Percentiles rank a stretch among this genome's conserved stretches.
Evolutionary conservation across 345 rosid species (phyloP).

Genomic region (Syzygium grande): DNA sequence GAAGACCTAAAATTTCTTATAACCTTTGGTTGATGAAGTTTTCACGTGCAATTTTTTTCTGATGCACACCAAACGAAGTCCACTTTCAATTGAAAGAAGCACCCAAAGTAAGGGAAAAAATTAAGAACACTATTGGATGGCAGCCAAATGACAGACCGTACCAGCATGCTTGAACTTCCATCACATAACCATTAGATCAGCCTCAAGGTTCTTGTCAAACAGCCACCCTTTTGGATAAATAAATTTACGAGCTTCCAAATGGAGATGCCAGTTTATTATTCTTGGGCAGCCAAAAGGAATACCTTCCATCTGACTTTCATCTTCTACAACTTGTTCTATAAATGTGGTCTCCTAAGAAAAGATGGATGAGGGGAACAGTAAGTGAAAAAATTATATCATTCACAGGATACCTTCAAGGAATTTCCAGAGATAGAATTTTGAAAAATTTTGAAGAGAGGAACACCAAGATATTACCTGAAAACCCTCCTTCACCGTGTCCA

Average conservation of each 20-base stretch:
- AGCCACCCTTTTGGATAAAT: slow-evolving; percentile 73
- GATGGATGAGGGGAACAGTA: not conserved
- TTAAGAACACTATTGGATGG: not conserved
- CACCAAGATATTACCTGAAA: slow-evolving; percentile 51
- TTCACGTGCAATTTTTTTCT: not conserved
- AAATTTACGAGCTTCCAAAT: slow-evolving; percentile 46
- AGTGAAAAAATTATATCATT: not conserved
- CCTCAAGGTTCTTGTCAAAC: slow-evolving; percentile 59
- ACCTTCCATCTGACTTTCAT: slow-evolving; percentile 92
- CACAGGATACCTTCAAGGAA: not conserved
- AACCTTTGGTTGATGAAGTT: not conserved
- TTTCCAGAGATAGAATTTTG: not conserved
- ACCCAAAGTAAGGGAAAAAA: not conserved
- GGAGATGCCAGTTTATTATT: slow-evolving; percentile 92
- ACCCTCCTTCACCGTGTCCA: slow-evolving; percentile 82
- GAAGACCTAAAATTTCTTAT: not conserved
- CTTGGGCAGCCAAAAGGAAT: slow-evolving; percentile 58
- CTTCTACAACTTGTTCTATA: slow-evolving; percentile 84
- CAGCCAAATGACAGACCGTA: not conserved
- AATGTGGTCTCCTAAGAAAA: slow-evolving; percentile 70
- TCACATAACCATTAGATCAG: slow-evolving; percentile 34
- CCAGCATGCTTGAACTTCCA: not conserved
- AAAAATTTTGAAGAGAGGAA: not conserved
- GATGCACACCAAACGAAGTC: not conserved
- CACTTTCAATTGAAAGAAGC: not conserved